phyloP scores from a whole-genome alignment of 768 basidiomycete genomes.

The Auriscalpium vulgare region DNA sequence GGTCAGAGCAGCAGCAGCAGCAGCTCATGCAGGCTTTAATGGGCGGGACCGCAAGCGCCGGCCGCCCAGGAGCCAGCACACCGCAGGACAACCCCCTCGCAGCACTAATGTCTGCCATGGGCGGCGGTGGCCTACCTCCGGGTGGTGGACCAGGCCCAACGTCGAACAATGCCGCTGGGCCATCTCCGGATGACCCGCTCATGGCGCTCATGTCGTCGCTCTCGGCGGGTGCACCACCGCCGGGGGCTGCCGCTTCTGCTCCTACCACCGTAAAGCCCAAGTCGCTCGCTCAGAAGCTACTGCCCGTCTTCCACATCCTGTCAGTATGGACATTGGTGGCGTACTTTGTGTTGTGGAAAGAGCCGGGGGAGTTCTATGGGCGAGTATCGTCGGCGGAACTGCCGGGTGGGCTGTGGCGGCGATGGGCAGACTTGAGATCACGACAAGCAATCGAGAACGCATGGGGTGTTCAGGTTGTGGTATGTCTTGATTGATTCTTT shows the following conservation, averaged over 20 bases:
- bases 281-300: conserved; percentile 47
- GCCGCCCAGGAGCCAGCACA: conserved; percentile 1
- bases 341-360: conserved; percentile 60
- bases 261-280: conserved; percentile 16
- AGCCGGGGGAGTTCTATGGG: conserved; percentile 44
- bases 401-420: conserved; percentile 35
- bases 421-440: conserved; percentile 54
- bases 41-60: conserved; percentile 16
- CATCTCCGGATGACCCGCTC: conserved; percentile 22
- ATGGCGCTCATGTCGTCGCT: conserved; percentile 25
- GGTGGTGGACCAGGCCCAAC: neutral
- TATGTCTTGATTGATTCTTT: conserved; percentile 25
- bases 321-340: conserved; percentile 57
- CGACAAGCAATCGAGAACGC: conserved; percentile 25
- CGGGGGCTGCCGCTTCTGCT: neutral
- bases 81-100: conserved; percentile 23
- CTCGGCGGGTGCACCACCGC: conserved; percentile 12
- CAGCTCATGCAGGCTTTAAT: conserved; percentile 65
- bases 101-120: conserved; percentile 23
- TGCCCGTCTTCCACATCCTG: conserved; percentile 60
- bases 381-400: conserved; percentile 27
- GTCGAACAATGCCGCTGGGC: neutral
- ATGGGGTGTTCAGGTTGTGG: conserved; percentile 51
- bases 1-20: conserved; percentile 62
- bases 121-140: conserved; percentile 1